phyloP scores from a whole-genome alignment of 2,329 filamentous ascomycete genomes.

The Coniochaeta sp. region DNA sequence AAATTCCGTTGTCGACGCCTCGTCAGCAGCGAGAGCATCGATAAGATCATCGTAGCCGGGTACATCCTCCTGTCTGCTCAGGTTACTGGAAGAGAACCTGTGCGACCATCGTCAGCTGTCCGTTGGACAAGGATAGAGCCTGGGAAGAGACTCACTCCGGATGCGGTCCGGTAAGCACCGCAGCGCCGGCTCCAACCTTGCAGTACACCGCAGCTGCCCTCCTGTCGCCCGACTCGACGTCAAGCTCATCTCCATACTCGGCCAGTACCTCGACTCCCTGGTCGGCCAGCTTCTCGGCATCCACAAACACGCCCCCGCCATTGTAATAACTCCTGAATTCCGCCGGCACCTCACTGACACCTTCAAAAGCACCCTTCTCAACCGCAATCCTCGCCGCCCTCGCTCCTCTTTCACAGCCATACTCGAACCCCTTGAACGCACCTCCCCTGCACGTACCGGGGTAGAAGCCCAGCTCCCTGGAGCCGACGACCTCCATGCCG shows the following conservation, averaged over 20 bases:
- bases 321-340: conserved; percentile 81
- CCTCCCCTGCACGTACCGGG: conserved; percentile 79
- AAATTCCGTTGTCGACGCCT: conserved; percentile 64
- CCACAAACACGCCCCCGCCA: conserved; percentile 87
- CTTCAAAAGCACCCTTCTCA: conserved; percentile 48
- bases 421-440: conserved; percentile 84
- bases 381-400: conserved; percentile 63
- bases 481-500: conserved; percentile 72
- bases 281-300: conserved; percentile 55
- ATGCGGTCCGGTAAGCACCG: conserved; percentile 79
- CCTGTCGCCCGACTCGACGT: conserved; percentile 67
- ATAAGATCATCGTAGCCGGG: conserved; percentile 67
- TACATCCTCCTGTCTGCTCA: conserved; percentile 59
- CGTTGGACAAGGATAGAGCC: background rate
- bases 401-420: conserved; percentile 80
- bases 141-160: conserved; percentile 58
- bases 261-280: conserved; percentile 75
- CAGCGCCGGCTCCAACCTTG: conserved; percentile 72
- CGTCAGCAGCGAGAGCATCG: conserved; percentile 58
- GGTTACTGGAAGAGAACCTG: conserved; percentile 77
- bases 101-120: background rate
- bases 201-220: conserved; percentile 79
- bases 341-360: conserved; percentile 42
- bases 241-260: conserved; percentile 65
- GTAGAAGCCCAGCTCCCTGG: conserved; percentile 81